Evolutionary conservation across 2,329 filamentous ascomycete genomes (phyloP).

Genomic region (Aspergillus sergii): DNA sequence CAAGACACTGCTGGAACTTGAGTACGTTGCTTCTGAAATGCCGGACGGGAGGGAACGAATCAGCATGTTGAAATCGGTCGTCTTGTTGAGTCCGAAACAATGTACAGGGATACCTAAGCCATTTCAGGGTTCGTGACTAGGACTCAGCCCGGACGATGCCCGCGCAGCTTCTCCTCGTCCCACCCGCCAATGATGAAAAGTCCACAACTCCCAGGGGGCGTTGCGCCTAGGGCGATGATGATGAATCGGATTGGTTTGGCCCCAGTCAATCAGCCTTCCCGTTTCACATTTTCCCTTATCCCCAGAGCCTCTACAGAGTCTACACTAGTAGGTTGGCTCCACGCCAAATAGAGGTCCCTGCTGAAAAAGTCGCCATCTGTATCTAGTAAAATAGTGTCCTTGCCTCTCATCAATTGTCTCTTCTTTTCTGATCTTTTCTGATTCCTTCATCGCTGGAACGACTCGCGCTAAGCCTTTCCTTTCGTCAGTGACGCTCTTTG

Average conservation of each 20-base stretch:
- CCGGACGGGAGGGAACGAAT: background rate
- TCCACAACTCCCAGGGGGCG: conserved; percentile 14
- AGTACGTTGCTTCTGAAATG: background rate
- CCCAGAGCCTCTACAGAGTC: conserved; percentile 11
- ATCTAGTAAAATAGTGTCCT: conserved; percentile 21
- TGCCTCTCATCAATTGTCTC: conserved; percentile 1
- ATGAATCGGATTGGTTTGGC: conserved; percentile 13
- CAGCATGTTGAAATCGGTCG: background rate
- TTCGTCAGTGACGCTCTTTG: conserved; percentile 10
- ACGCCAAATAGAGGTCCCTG: conserved; percentile 16
- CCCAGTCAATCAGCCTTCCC: conserved; percentile 16
- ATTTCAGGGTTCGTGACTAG: conserved; percentile 1
- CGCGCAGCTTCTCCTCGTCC: background rate
- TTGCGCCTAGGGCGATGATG: conserved; percentile 8
- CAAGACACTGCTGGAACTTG: background rate
- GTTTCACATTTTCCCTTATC: conserved; percentile 17
- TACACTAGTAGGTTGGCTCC: conserved; percentile 13
- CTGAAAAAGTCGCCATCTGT: conserved; percentile 21
- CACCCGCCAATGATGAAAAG: conserved; percentile 2
- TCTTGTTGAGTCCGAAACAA: background rate
- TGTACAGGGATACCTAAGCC: background rate
- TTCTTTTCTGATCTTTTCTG: background rate
- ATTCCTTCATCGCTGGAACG: background rate
- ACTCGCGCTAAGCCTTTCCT: background rate
- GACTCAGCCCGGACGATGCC: conserved; percentile 1